Evolutionary conservation across 164 flowering plant genomes (phyloP).

Genomic region (grape (Vitis vinifera)): DNA sequence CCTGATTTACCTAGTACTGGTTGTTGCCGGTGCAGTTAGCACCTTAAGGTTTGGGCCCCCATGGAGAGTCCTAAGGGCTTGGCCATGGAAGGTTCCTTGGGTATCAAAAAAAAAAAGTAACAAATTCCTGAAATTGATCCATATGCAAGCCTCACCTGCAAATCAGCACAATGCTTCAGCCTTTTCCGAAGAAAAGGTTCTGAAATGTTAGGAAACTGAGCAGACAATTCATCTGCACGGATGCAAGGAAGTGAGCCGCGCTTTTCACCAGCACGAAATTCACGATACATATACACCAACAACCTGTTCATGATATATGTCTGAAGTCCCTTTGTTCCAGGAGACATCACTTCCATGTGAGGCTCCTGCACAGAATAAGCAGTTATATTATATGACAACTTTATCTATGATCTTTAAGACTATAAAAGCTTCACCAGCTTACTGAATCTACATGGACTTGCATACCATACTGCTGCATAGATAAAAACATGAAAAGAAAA

Average conservation of each 20-base stretch:
- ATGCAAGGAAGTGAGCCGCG: slow-evolving; percentile 61
- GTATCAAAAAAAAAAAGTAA: too few species aligned
- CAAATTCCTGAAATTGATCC: neutral
- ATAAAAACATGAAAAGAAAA: neutral
- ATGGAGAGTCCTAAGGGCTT: too few species aligned
- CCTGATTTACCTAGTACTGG: too few species aligned
- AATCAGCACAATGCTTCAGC: slow-evolving; percentile 81
- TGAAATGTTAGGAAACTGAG: slow-evolving; percentile 69
- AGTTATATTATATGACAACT: neutral
- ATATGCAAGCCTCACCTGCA: slow-evolving; percentile 55
- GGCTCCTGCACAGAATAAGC: slow-evolving; percentile 65
- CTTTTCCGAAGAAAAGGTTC: slow-evolving; percentile 77
- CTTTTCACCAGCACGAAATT: slow-evolving; percentile 72
- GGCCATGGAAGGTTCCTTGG: too few species aligned
- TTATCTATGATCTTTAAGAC: neutral
- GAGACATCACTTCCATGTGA: slow-evolving; percentile 89
- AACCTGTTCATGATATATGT: slow-evolving; percentile 70
- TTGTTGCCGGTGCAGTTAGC: too few species aligned
- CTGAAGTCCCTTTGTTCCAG: slow-evolving; percentile 76
- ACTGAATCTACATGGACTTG: neutral
- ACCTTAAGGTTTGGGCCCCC: too few species aligned
- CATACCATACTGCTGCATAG: neutral
- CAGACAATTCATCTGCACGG: slow-evolving; percentile 74
- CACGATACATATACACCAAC: slow-evolving; percentile 74
- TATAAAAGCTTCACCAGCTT: neutral